phyloP scores from a whole-genome alignment of 805 yeast genomes.

The Candida xiaguanensis region DNA sequence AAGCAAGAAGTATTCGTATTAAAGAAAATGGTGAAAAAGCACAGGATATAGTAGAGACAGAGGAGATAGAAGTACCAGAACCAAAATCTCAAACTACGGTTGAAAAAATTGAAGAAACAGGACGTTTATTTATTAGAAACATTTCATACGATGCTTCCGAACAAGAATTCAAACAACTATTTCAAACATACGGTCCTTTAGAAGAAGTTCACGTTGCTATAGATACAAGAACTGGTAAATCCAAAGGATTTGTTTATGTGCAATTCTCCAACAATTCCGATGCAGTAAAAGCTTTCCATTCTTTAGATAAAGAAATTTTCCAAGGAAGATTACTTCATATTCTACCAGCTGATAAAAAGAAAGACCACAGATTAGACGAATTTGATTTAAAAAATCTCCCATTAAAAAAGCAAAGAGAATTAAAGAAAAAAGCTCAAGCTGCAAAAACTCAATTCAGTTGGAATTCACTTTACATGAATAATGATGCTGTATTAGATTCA shows the following conservation, averaged over 20 bases:
- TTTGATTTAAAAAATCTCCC: conserved; percentile 89
- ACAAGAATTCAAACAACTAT: conserved; percentile 66
- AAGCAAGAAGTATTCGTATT: conserved; percentile 69
- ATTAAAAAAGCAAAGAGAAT: conserved; percentile 81
- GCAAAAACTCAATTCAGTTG: conserved; percentile 85
- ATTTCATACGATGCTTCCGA: conserved; percentile 77
- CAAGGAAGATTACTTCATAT: conserved; percentile 93
- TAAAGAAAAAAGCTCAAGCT: conserved; percentile 81
- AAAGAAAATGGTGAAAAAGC: conserved; percentile 27
- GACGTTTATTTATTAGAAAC: conserved; percentile 85
- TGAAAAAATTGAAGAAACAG: conserved; percentile 58
- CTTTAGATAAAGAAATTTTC: conserved; percentile 81
- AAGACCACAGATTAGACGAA: conserved; percentile 81
- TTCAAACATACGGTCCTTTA: conserved; percentile 63
- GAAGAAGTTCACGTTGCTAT: conserved; percentile 91
- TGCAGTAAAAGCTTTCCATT: conserved; percentile 72
- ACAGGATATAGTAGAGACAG: conserved; percentile 13
- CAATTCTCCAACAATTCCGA: conserved; percentile 63
- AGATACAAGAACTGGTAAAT: conserved; percentile 83
- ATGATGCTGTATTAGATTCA: conserved; percentile 87
- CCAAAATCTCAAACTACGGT: conserved; percentile 21
- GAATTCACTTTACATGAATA: conserved; percentile 90
- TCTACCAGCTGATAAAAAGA: conserved; percentile 78
- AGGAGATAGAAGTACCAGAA: conserved; percentile 12
- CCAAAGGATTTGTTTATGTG: conserved; percentile 90